Conservation (phyloP, 2,329 filamentous ascomycete species). For the Cladophialophora yegresii region DNA sequence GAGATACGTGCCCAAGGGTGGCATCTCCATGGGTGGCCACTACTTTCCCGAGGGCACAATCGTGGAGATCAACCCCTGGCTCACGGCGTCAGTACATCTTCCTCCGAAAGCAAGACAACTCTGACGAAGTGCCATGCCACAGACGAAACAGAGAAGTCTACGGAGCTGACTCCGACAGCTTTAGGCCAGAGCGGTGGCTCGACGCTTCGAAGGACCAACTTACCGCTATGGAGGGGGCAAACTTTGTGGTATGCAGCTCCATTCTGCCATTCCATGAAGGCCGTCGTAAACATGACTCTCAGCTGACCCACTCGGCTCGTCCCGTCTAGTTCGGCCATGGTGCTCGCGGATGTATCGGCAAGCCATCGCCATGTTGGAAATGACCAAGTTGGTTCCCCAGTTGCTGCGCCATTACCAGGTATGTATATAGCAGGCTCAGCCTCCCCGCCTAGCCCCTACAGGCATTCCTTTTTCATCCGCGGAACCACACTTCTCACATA, state of each 20-base stretch:
- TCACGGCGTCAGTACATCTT: conserved; percentile 19
- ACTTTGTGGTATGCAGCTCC: conserved; percentile 13
- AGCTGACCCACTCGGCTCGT: not conserved
- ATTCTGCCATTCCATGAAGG: not conserved
- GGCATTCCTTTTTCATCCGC: not conserved
- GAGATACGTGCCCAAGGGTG: conserved; percentile 35
- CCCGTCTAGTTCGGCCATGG: conserved; percentile 52
- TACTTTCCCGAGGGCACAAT: conserved; percentile 30
- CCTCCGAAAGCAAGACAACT: not conserved
- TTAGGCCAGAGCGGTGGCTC: conserved; percentile 68
- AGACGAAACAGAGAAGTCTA: conserved; percentile 44
- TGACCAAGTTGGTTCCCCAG: conserved; percentile 37
- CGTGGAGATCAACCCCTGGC: conserved; percentile 33
- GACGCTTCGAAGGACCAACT: conserved; percentile 53
- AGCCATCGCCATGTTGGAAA: conserved; percentile 36
- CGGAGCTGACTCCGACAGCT: conserved; percentile 60
- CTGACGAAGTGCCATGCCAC: conserved; percentile 2
- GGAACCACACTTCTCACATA: not conserved
- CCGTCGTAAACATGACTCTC: not conserved
- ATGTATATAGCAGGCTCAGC: not conserved
- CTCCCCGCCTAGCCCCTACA: not conserved
- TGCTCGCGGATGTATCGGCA: conserved; percentile 46
- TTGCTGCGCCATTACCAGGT: conserved; percentile 29
- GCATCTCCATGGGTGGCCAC: conserved; percentile 24
- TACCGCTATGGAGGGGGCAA: conserved; percentile 51